Evolutionary conservation across 768 basidiomycete species (phyloP).

Genomic region (Hortiboletus campestris): DNA sequence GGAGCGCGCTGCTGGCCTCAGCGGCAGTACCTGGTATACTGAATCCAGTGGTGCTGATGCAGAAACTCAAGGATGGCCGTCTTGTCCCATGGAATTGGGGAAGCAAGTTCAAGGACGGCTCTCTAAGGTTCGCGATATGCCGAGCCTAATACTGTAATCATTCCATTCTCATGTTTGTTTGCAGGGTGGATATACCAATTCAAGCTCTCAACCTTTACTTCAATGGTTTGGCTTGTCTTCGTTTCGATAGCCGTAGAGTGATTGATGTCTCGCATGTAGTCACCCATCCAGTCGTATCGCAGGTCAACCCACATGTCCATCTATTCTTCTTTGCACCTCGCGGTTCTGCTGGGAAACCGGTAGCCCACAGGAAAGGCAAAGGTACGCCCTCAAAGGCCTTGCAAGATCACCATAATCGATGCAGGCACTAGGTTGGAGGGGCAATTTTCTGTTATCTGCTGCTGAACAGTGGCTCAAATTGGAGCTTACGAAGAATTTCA

Average conservation of each 20-base stretch:
- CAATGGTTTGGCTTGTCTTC: slow-evolving; percentile 50
- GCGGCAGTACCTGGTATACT: slow-evolving; percentile 95
- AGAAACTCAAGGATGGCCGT: slow-evolving; percentile 77
- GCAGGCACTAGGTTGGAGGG: slow-evolving; percentile 75
- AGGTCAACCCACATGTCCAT: slow-evolving; percentile 91
- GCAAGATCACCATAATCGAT: not conserved
- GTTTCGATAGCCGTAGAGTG: not conserved
- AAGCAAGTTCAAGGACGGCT: slow-evolving; percentile 91
- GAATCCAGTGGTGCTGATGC: slow-evolving; percentile 94
- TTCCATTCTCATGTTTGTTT: not conserved
- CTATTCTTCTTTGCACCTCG: slow-evolving; percentile 92
- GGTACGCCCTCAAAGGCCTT: slow-evolving; percentile 38
- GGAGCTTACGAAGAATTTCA: slow-evolving; percentile 96
- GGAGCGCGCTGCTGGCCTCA: slow-evolving; percentile 80
- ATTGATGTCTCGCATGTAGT: slow-evolving; percentile 42
- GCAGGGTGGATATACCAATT: slow-evolving; percentile 90
- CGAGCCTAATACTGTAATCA: not conserved
- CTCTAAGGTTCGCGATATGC: slow-evolving; percentile 55
- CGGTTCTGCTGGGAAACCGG: slow-evolving; percentile 88
- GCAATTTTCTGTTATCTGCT: slow-evolving; percentile 89
- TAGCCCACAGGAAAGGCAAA: slow-evolving; percentile 92
- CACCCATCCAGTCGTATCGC: slow-evolving; percentile 90
- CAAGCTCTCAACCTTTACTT: slow-evolving; percentile 88
- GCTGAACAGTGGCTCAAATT: slow-evolving; percentile 94
- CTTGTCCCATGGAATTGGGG: slow-evolving; percentile 95